These are phyloP conservation scores for Monosporascus sp. DNA, from an alignment of 2,329 filamentous ascomycete genomes.

Conservation along the genomic window DNA sequence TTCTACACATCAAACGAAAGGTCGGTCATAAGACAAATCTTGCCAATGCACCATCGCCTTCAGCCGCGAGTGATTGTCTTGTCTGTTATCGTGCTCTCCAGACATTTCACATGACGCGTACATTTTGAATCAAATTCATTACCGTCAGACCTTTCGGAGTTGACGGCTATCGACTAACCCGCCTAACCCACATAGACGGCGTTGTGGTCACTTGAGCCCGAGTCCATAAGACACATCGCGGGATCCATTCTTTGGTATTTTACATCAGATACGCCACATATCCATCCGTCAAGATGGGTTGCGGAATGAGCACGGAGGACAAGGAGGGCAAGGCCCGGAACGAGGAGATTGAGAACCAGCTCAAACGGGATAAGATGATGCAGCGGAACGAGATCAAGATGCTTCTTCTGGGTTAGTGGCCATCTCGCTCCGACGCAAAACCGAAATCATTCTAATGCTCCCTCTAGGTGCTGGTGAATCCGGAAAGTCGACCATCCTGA, in stretches of 20 bases:
- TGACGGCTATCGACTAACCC: background rate
- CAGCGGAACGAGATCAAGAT: conserved; percentile 99
- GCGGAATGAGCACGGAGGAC: conserved; percentile 99
- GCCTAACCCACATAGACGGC: background rate
- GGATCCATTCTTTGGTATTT: conserved; percentile 2
- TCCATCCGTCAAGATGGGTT: conserved; percentile 77
- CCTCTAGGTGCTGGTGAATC: conserved; percentile 88
- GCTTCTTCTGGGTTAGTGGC: conserved; percentile 82
- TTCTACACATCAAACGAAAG: too few species aligned
- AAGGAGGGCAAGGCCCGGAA: conserved; percentile 99
- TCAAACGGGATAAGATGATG: conserved; percentile 98
- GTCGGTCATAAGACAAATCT: too few species aligned
- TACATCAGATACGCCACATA: conserved; percentile 2
- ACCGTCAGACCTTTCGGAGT: too few species aligned
- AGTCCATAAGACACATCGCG: background rate
- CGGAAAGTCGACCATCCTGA: conserved; percentile 88
- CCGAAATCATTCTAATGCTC: conserved; percentile 15
- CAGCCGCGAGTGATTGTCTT: too few species aligned
- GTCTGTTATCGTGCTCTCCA: too few species aligned
- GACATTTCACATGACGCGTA: too few species aligned
- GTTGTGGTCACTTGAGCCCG: background rate
- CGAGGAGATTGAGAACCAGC: conserved; percentile 99
- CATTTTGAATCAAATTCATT: too few species aligned
- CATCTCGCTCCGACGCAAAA: background rate
- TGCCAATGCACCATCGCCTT: too few species aligned